These are phyloP conservation scores for Cicer arietinum DNA, from an alignment of 306 rosid genomes.

Conservation along the genomic window DNA sequence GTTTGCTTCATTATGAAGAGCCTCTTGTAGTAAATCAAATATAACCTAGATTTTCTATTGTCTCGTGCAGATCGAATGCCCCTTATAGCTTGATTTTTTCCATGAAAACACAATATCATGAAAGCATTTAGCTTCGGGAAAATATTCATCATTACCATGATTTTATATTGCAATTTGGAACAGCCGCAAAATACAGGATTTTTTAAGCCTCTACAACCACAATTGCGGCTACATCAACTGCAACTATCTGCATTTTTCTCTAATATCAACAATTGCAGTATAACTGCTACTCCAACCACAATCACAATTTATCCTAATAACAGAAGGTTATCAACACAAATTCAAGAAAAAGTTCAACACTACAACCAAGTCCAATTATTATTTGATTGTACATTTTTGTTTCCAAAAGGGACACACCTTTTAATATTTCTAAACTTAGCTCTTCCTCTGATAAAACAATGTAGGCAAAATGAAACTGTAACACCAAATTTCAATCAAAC, in stretches of 20 bases:
- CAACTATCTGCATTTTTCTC: background rate
- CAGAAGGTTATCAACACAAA: slow-evolving; percentile 8
- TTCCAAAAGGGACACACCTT: background rate
- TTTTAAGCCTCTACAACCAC: background rate
- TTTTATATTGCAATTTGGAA: background rate
- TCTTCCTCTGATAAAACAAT: slow-evolving; percentile 25
- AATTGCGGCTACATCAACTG: background rate
- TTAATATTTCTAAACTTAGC: slow-evolving; percentile 12
- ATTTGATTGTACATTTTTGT: background rate
- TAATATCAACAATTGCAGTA: background rate
- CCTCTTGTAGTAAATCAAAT: background rate
- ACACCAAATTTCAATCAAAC: slow-evolving; percentile 6
- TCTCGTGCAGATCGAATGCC: background rate
- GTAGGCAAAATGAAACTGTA: slow-evolving; percentile 2
- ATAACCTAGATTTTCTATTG: background rate
- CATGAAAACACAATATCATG: slow-evolving; percentile 5
- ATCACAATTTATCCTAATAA: slow-evolving; percentile 4
- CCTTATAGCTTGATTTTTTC: background rate
- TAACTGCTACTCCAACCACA: background rate
- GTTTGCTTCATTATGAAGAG: background rate
- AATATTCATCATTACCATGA: background rate
- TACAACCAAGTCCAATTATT: slow-evolving; percentile 4
- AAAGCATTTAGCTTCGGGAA: slow-evolving; percentile 14
- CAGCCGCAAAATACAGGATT: background rate
- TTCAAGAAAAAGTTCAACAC: slow-evolving; percentile 31